A percentile compares a stretch with the other conserved stretches of the same genome.
Evolutionary conservation across 352 stramenopile genomes (phyloP).

Genomic region (Aphanomyces stellatus): DNA sequence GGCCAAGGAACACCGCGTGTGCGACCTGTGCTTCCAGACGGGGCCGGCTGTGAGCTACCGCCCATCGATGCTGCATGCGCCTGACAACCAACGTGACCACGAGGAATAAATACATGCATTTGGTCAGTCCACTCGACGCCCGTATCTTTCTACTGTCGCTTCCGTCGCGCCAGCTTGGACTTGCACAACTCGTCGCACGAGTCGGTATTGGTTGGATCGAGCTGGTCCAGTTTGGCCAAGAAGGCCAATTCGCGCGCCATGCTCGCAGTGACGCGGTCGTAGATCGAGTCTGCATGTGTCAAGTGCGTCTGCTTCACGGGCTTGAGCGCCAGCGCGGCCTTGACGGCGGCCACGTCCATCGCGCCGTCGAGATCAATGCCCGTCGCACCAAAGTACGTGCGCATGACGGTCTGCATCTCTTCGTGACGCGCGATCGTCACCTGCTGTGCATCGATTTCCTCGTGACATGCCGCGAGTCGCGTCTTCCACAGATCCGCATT

Average conservation of each 20-base stretch:
- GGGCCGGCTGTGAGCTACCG: too few relatives aligned
- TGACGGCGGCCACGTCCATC: not conserved
- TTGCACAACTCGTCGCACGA: not conserved
- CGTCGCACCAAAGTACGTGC: not conserved
- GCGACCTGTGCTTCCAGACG: constrained; percentile 3
- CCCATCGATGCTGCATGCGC: too few relatives aligned
- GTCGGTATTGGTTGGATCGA: not conserved
- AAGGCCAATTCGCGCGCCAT: not conserved
- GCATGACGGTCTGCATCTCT: not conserved
- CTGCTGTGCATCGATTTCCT: not conserved
- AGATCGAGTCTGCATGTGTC: not conserved
- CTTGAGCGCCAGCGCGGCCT: not conserved
- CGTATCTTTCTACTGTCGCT: too few relatives aligned
- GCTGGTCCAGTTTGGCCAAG: not conserved
- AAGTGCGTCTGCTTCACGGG: not conserved
- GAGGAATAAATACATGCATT: too few relatives aligned
- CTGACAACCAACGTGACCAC: too few relatives aligned
- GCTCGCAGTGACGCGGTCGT: not conserved
- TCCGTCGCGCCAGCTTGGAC: too few relatives aligned
- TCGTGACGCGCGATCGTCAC: not conserved
- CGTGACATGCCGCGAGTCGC: not conserved
- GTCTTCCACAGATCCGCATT: not conserved
- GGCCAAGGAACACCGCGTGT: not conserved
- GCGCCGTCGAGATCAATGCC: not conserved
- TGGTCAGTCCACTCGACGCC: too few relatives aligned